Conservation (phyloP, 1,284 basidiomycete genomes). For the Trametes sp. region DNA sequence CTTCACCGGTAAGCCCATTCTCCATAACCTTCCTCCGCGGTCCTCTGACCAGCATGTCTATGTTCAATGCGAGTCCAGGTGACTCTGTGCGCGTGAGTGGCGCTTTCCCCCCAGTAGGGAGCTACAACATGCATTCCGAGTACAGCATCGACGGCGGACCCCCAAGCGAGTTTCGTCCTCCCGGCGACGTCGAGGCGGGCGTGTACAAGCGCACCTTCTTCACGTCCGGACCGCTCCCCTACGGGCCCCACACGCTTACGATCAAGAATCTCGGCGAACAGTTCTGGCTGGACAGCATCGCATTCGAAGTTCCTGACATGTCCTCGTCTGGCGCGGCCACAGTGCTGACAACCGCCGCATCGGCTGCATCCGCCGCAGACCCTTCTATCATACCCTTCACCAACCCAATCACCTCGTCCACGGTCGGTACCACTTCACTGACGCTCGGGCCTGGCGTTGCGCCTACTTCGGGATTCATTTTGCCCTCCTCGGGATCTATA, state of each 20-base stretch:
- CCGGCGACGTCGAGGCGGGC: not conserved
- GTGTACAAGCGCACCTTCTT: constrained; percentile 7
- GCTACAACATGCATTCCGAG: constrained; percentile 1
- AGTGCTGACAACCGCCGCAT: not conserved
- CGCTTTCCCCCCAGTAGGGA: not conserved
- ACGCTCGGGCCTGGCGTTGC: too few species aligned
- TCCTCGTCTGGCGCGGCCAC: not conserved
- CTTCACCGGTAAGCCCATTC: not conserved
- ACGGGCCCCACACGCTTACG: constrained; percentile 3
- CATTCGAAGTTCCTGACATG: not conserved
- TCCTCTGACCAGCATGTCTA: not conserved
- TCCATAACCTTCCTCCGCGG: not conserved
- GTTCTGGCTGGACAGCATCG: constrained; percentile 15
- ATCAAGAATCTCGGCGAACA: constrained; percentile 15
- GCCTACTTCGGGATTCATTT: too few species aligned
- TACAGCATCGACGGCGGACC: constrained; percentile 8
- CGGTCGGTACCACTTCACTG: too few species aligned
- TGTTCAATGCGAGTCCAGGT: not conserved
- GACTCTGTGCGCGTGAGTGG: not conserved
- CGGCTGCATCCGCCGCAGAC: not conserved
- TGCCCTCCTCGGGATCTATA: too few species aligned
- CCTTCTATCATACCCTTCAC: not conserved
- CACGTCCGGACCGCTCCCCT: not conserved
- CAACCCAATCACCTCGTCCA: too few species aligned
- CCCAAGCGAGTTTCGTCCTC: not conserved